Conservation (phyloP, 2,329 filamentous ascomycete species). For the Lachnellula occidentalis region DNA sequence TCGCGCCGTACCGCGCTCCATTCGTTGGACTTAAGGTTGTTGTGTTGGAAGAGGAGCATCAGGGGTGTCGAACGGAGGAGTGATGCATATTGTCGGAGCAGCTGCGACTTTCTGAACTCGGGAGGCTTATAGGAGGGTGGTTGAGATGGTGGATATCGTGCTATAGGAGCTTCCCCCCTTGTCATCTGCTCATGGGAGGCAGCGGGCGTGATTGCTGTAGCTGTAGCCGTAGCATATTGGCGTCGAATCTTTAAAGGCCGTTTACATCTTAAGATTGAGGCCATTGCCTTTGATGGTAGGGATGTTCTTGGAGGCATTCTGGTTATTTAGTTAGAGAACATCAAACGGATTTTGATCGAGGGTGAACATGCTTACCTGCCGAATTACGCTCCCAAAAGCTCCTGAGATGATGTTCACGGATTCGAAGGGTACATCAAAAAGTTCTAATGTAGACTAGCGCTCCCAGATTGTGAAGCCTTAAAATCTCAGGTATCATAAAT, state of each 20-base stretch:
- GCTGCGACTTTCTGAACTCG: constrained; percentile 84
- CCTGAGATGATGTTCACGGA: background rate
- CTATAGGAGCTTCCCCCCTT: constrained; percentile 31
- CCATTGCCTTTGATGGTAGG: constrained; percentile 27
- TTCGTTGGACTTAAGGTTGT: constrained; percentile 64
- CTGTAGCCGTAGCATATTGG: constrained; percentile 37
- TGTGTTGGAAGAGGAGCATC: constrained; percentile 69
- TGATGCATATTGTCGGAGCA: constrained; percentile 69
- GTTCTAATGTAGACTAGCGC: constrained; percentile 21
- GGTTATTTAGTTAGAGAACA: background rate
- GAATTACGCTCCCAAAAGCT: background rate
- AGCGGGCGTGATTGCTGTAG: constrained; percentile 42
- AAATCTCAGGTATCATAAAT: background rate
- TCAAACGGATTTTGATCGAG: constrained; percentile 1
- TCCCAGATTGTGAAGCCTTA: background rate
- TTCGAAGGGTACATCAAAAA: constrained; percentile 10
- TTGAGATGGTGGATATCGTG: constrained; percentile 58
- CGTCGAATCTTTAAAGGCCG: constrained; percentile 33
- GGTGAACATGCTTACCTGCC: background rate
- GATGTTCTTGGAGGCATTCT: constrained; percentile 48
- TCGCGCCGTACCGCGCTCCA: constrained; percentile 63
- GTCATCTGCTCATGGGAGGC: constrained; percentile 45
- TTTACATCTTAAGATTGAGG: constrained; percentile 31
- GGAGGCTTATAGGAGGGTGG: constrained; percentile 83
- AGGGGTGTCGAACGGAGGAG: constrained; percentile 65